These are phyloP conservation scores for Boletus insuetus DNA, from an alignment of 768 basidiomycete species.

Conservation along the genomic window DNA sequence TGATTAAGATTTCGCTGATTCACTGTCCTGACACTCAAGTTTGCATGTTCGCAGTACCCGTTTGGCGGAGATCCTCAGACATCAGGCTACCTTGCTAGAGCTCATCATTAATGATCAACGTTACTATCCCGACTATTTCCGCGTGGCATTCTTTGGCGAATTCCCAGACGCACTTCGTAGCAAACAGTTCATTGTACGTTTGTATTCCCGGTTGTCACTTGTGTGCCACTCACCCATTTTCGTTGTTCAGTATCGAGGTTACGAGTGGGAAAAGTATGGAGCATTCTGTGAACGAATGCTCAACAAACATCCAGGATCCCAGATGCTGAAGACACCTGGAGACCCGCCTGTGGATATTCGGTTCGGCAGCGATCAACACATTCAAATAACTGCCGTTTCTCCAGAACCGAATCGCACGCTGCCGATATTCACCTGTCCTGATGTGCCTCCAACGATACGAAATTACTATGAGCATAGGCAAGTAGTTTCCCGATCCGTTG, in stretches of 20 bases:
- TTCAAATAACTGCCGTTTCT: slow-evolving; percentile 82
- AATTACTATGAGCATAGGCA: slow-evolving; percentile 88
- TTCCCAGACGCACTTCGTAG: slow-evolving; percentile 83
- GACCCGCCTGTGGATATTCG: slow-evolving; percentile 82
- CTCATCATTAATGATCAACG: slow-evolving; percentile 81
- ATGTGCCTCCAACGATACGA: slow-evolving; percentile 75
- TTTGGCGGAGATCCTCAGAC: slow-evolving; percentile 79
- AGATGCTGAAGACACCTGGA: slow-evolving; percentile 66
- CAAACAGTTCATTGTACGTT: slow-evolving; percentile 84
- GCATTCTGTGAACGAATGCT: slow-evolving; percentile 90
- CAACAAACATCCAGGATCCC: slow-evolving; percentile 84
- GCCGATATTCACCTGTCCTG: slow-evolving; percentile 81
- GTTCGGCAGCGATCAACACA: slow-evolving; percentile 76
- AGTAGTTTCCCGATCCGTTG: slow-evolving; percentile 11
- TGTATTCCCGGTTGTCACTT: background rate
- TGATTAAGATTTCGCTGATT: slow-evolving; percentile 22
- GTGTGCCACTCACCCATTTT: background rate
- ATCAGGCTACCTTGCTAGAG: slow-evolving; percentile 85
- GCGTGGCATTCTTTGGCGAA: slow-evolving; percentile 90
- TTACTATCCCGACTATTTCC: slow-evolving; percentile 90
- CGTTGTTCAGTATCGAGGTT: slow-evolving; percentile 75
- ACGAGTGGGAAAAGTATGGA: slow-evolving; percentile 91
- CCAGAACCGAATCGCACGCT: slow-evolving; percentile 80
- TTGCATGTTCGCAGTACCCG: slow-evolving; percentile 51
- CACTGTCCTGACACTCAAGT: slow-evolving; percentile 2